A percentile compares a stretch with the other conserved stretches of the same genome.
Evolutionary conservation across 768 basidiomycete species (phyloP).

Genomic region (Mycena crocata): DNA sequence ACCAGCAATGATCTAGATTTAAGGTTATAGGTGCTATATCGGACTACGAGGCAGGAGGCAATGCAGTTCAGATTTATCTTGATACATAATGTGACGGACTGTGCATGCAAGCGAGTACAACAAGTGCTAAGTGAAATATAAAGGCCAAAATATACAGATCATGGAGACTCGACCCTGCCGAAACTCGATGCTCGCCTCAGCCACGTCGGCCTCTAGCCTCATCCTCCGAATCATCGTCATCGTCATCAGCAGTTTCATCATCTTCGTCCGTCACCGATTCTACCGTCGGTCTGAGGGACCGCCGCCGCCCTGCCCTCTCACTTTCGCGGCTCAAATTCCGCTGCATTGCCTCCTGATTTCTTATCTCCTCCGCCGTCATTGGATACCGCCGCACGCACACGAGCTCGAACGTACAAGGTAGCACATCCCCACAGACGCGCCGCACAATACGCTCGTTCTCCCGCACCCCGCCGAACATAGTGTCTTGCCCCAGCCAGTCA

Average conservation of each 20-base stretch:
- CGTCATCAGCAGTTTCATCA: background rate
- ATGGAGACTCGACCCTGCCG: background rate
- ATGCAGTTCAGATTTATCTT: too few species aligned
- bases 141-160: constrained; percentile 15
- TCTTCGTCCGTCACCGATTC: constrained; percentile 22
- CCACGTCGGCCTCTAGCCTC: constrained; percentile 16
- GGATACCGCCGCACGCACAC: constrained; percentile 61
- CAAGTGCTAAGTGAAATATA: constrained; percentile 25
- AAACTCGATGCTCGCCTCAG: constrained; percentile 1
- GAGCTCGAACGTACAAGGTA: constrained; percentile 73
- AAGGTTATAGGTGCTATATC: too few species aligned
- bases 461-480: constrained; percentile 74
- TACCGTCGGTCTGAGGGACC: constrained; percentile 20
- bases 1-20: background rate
- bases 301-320: constrained; percentile 36
- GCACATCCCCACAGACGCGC: constrained; percentile 56
- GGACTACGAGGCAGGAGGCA: too few species aligned
- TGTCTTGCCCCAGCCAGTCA: constrained; percentile 72
- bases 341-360: constrained; percentile 57
- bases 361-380: constrained; percentile 61
- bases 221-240: constrained; percentile 10
- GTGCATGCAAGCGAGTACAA: constrained; percentile 20
- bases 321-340: constrained; percentile 39
- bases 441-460: constrained; percentile 56
- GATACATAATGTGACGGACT: constrained; percentile 13